Conservation (phyloP, 2,329 filamentous ascomycete genomes). For the Arthrobotrys musiformis region DNA sequence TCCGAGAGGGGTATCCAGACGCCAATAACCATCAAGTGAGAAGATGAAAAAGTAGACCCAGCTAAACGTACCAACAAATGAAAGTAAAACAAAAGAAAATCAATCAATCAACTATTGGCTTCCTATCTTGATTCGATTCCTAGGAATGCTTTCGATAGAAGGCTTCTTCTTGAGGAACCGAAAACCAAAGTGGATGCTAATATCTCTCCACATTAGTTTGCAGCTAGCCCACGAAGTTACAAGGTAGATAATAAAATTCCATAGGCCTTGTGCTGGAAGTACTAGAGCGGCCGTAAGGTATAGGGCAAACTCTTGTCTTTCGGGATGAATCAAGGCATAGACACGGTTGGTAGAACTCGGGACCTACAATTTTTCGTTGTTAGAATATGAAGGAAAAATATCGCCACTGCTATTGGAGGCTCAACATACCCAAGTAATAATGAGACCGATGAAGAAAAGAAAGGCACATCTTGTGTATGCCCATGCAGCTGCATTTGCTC, state of each 20-base stretch:
- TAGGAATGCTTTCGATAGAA: conserved; percentile 39
- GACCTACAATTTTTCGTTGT: conserved; percentile 61
- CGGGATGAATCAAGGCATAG: conserved; percentile 72
- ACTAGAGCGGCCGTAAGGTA: conserved; percentile 78
- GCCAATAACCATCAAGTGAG: conserved; percentile 8
- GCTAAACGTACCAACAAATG: conserved; percentile 5
- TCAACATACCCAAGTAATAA: conserved; percentile 73
- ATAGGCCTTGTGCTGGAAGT: conserved; percentile 83
- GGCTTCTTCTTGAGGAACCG: conserved; percentile 41
- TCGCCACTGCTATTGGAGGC: not conserved
- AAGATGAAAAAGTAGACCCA: not conserved
- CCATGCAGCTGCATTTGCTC: conserved; percentile 73
- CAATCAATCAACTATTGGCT: conserved; percentile 10
- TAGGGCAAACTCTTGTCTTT: conserved; percentile 69
- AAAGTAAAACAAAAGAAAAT: conserved; percentile 6
- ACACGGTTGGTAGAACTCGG: conserved; percentile 81
- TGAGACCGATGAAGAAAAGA: conserved; percentile 76
- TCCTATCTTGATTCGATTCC: conserved; percentile 32
- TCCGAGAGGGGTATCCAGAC: conserved; percentile 46
- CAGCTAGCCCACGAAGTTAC: conserved; percentile 75
- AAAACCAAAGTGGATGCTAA: conserved; percentile 57
- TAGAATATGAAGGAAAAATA: conserved; percentile 18
- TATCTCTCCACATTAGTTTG: conserved; percentile 65
- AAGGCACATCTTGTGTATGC: conserved; percentile 76
- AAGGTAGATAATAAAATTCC: conserved; percentile 83